Evolutionary conservation across 306 rosid species (phyloP).

Genomic region (Carpinus viminea): DNA sequence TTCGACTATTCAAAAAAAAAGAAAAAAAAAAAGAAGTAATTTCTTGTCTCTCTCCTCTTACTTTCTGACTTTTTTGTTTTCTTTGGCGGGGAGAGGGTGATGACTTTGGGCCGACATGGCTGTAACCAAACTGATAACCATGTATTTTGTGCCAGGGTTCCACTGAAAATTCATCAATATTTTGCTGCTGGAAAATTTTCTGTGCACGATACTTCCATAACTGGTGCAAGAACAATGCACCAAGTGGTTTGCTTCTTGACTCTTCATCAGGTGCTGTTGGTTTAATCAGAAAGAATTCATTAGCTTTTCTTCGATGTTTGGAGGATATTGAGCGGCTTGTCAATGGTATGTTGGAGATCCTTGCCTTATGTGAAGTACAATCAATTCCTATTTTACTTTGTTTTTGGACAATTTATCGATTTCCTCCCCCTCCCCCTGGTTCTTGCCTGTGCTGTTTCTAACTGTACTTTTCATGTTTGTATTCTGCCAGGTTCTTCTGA

Average conservation of each 20-base stretch:
- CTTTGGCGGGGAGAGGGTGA: constrained; percentile 2
- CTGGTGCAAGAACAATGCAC: constrained; percentile 87
- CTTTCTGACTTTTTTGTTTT: constrained; percentile 10
- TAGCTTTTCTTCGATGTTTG: constrained; percentile 72
- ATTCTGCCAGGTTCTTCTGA: constrained; percentile 61
- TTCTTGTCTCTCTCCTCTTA: constrained; percentile 16
- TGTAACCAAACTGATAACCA: constrained; percentile 26
- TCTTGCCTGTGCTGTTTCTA: background rate
- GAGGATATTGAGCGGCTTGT: constrained; percentile 82
- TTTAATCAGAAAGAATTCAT: constrained; percentile 71
- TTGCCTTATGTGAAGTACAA: constrained; percentile 1
- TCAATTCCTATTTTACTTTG: background rate
- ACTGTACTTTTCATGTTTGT: constrained; percentile 11
- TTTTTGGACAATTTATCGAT: background rate
- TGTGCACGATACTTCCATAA: constrained; percentile 65
- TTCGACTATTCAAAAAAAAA: too few relatives aligned
- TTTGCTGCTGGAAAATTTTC: constrained; percentile 77
- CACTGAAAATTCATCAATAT: constrained; percentile 55
- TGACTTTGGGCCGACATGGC: constrained; percentile 1
- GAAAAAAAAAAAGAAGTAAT: background rate
- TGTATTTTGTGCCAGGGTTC: constrained; percentile 54
- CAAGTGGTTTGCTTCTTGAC: constrained; percentile 71
- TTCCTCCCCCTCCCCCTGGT: constrained; percentile 2
- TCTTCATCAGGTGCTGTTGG: constrained; percentile 60
- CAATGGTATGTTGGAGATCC: constrained; percentile 50